A percentile compares a stretch with the other conserved stretches of the same genome.
These are phyloP conservation scores for Solanum verrucosum DNA, from an alignment of 257 asterid species.

Conservation along the genomic window DNA sequence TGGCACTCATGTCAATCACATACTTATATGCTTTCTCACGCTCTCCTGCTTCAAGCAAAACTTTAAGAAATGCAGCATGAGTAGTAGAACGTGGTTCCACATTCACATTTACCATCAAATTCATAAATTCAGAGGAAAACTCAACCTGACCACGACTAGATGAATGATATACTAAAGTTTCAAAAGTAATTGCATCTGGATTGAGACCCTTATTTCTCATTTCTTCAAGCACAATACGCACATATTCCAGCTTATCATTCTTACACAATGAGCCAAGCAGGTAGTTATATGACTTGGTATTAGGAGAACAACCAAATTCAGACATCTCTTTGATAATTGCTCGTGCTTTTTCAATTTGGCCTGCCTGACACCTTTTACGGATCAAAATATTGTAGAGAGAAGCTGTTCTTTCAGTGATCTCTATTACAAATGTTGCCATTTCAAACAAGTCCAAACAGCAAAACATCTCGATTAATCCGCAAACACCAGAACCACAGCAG, in stretches of 20 bases:
- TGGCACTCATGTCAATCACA: constrained; percentile 35
- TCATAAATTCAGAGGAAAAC: constrained; percentile 29
- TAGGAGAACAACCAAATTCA: constrained; percentile 21
- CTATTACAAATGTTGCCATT: constrained; percentile 58
- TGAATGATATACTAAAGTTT: constrained; percentile 36
- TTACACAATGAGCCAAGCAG: constrained; percentile 58
- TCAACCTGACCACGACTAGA: constrained; percentile 42
- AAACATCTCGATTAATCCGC: constrained; percentile 54
- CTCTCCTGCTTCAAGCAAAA: constrained; percentile 31
- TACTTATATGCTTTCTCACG: constrained; percentile 38
- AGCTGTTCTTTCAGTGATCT: constrained; percentile 29
- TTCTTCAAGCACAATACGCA: constrained; percentile 30
- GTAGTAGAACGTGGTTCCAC: constrained; percentile 47
- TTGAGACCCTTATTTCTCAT: constrained; percentile 34
- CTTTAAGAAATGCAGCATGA: constrained; percentile 41
- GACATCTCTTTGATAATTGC: constrained; percentile 47
- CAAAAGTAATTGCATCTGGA: constrained; percentile 53
- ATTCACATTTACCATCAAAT: constrained; percentile 37
- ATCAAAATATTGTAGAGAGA: constrained; percentile 45
- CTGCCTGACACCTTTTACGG: constrained; percentile 55
- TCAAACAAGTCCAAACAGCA: constrained; percentile 48
- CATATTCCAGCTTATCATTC: constrained; percentile 29
- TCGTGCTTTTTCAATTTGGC: constrained; percentile 48
- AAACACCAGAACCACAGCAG: constrained; percentile 50
- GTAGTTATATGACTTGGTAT: constrained; percentile 45